phyloP scores from a whole-genome alignment of 2,329 filamentous ascomycete genomes.

The Xylaria sp. region DNA sequence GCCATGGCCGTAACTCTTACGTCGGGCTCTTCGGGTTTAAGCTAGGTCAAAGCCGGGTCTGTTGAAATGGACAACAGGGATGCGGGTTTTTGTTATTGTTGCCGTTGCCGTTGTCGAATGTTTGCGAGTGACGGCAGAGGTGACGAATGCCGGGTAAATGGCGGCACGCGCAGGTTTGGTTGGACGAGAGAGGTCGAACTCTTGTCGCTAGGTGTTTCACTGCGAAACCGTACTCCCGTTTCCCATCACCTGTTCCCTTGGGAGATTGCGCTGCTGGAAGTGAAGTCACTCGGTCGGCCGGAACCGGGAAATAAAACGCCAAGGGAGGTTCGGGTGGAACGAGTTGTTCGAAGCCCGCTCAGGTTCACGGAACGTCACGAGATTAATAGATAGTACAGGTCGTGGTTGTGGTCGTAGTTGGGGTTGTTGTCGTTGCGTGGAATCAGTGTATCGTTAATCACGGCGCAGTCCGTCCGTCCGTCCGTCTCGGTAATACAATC shows the following conservation, averaged over 20 bases:
- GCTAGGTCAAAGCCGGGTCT: background rate
- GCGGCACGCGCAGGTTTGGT: background rate
- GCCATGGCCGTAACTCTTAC: slow-evolving; percentile 60
- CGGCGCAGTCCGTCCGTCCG: background rate
- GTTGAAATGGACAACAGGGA: background rate
- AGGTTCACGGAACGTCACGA: background rate
- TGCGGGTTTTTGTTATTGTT: background rate
- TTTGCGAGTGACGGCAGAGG: background rate
- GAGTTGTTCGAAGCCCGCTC: background rate
- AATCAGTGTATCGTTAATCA: background rate
- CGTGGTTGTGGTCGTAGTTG: background rate
- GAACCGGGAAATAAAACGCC: background rate
- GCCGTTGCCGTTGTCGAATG: background rate
- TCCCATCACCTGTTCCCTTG: slow-evolving; percentile 5
- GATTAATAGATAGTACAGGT: background rate
- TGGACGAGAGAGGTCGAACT: background rate
- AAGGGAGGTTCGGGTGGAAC: background rate
- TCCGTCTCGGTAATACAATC: background rate
- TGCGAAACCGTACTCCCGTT: slow-evolving; percentile 2
- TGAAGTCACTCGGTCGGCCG: background rate
- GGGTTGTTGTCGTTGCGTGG: background rate
- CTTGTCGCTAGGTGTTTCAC: slow-evolving; percentile 3
- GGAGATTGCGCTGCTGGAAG: background rate
- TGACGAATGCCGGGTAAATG: background rate
- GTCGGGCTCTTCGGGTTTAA: background rate